Base-by-base conservation (phyloP, 1,284 basidiomycete species). In the Mycena sp. region DNA sequence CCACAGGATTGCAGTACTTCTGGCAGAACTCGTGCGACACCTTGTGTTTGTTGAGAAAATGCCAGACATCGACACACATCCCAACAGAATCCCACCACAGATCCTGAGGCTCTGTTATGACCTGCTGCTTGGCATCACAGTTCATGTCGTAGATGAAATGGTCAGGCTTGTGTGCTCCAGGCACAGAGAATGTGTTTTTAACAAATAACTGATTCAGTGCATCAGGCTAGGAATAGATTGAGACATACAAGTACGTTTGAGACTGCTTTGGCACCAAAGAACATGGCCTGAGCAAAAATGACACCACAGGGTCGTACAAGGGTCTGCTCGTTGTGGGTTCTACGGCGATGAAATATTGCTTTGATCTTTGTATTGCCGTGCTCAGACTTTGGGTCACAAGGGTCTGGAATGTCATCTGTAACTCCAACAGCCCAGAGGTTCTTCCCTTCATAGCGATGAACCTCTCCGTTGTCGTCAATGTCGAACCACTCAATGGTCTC, bases 1-100 rank as follows among this genome's bases (percentile, higher is more conserved):
- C 19, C 5, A 19, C 38, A 6, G 51, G 51, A 17, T 53, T 53
- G 38, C 51, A 53, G 19, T 78, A 25, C 16, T 67, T 46, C 17
- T 76, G 73, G 32, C 76, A 80, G 40, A 74, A 76, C 0, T 12
- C 30, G 28, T 81, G 72, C 0, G 53, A 65, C 0, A 67, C 67
- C 4, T 67, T 70, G 63, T 81, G 78, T 59, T 81, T 81, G 51
- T 61, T 73, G 5, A 74, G 71, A 66, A 78, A 77, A 41, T 81
- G 80, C 35, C 77, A 81, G 0, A 78, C 74, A 56, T 81, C 74
- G 0, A 80, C 76, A 6, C 64, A 64, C 14, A 77, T 72, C 0
- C 67, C 70, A 17, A 73, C 69, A n/a, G 57, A 25, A 0, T 63
- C 11, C 29, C 76, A 79, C 59, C 66, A 74, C 0, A 61, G 63